Evolutionary conservation across 331 rosid species (phyloP).

Genomic region (Quercus tomentella): DNA sequence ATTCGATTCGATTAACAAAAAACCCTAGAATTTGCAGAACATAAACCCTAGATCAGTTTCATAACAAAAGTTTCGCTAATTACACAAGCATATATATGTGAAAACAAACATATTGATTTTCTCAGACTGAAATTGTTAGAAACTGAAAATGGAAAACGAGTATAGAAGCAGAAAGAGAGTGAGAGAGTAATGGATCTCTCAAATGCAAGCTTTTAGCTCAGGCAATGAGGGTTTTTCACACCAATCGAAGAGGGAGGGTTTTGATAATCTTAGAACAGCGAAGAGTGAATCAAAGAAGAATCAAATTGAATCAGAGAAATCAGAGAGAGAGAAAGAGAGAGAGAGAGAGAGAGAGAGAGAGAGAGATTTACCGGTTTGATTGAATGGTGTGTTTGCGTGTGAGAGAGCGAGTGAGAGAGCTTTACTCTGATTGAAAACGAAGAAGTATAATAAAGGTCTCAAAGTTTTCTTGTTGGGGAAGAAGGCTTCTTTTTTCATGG

Average conservation of each 20-base stretch:
- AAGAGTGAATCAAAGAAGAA: too few species aligned
- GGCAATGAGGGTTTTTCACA: neutral
- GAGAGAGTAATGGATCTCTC: neutral
- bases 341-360: neutral
- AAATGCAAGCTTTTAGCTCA: neutral
- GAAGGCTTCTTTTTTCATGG: neutral
- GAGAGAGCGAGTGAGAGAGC: neutral
- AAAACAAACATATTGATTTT: neutral
- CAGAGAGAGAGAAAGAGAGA: neutral
- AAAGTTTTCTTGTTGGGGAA: neutral
- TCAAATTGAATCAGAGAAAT: neutral
- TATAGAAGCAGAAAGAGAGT: neutral
- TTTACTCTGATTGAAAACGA: neutral
- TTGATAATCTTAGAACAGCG: too few species aligned
- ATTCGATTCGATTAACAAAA: neutral
- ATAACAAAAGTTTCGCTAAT: too few species aligned
- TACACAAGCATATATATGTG: neutral
- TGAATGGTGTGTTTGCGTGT: neutral
- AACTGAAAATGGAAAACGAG: neutral
- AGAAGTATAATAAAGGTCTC: neutral
- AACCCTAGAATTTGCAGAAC: neutral
- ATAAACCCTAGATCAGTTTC: slow-evolving; percentile 1
- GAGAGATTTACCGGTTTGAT: neutral
- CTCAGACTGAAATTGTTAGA: neutral
- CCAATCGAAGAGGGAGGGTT: too few species aligned